Base-by-base conservation (phyloP, 805 yeast genomes). In the Candida incommunis region DNA sequence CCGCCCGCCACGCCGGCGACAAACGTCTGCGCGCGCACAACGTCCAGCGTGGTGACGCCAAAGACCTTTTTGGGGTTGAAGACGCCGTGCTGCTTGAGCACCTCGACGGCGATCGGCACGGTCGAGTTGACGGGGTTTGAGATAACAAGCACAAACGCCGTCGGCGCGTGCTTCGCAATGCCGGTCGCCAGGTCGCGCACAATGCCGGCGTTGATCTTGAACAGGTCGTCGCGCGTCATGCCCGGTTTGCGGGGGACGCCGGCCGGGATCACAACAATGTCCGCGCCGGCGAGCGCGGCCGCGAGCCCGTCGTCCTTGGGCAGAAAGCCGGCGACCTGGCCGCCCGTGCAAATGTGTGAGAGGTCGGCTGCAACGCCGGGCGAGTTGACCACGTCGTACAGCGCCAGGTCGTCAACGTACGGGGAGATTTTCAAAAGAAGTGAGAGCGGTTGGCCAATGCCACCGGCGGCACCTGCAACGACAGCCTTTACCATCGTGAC, bases 211-310 rank as follows among this genome's bases (percentile, higher is more conserved):
- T 84, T 84, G 65, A 82, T 81, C 64, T 75, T 75, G 74, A 84
- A 83, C 60, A 84, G 72, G 57, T 84, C 95, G 62, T 83, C 95
- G 66, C 95, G 78, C 48, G 94, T 82, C 95, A 84, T 84, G 47
- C 95, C 95, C 37, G 95, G 95, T 69, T 85, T 85, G 70, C 95
- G 80, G 58, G 95, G 94, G 35, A 84, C 80, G 50, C 95, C 95
- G 27, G 95, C 95, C 41, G 94, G 94, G 55, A 88, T 84, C 48
- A 88, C 75, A 44, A 88, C 88, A 49, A 88, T 79, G 57, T 87
- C 94, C 44, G 95, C 76, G 43, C 80, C 87, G 44, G 73, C 68
- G 55, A 88, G 69, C 18, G 96, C 94, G 46, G 67, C 69, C 48
- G 72, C 68, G 51, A 86, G 68, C 26, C 83, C 83, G 43, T 74